Base-by-base conservation (phyloP, 2,329 filamentous ascomycete species). In the Mycosphaerella arachidis region DNA sequence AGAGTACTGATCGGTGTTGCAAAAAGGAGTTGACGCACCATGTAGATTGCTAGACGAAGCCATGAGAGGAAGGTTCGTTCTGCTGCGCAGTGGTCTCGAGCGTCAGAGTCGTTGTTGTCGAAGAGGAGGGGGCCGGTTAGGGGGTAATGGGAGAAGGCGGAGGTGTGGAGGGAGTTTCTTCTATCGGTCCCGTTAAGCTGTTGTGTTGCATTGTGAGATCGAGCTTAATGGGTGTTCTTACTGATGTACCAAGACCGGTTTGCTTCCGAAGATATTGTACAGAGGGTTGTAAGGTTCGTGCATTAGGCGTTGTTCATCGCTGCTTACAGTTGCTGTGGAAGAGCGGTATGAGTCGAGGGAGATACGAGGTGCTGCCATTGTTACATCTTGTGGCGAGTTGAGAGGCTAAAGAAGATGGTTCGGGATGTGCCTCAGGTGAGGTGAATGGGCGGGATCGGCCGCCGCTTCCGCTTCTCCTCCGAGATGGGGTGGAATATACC, bases 11-110 rank as follows among this genome's bases (percentile, higher is more conserved):
- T 24, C 24, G 24, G 24, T 24, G 24, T 24, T 24, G 24, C 24
- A 24, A 24, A 24, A 90, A 86, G 8, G 97, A 91, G 24, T 24
- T 24, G 24, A 55, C 99, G 81, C 64, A 91, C 86, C 84, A 97
- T 92, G 78, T 96, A 96, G 68, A 96, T 85, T 33, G 90, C 87
- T 1, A 97, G 83, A 4, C 92, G 87, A 20, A 97, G 85, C 83
- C 94, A 97, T 1, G 93, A 94, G 30, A 97, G 86, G 72, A 97
- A 97, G 0, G 85, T 92, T 73, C 89, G 78, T 75, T 92, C 89
- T 63, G 91, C 91, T 52, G 89, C 89, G 71, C 88, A 90, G 74
- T 92, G 88, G 66, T 92, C 89, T 55, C 89, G 79, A 57, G 88
- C 88, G 72, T 92, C 89, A 57, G 86, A 90, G 63, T 82, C 83